Percentiles rank a stretch among this genome's conserved stretches.
Evolutionary conservation across 805 yeast genomes (phyloP).

Genomic region (Kazachstania kunashirensis): DNA sequence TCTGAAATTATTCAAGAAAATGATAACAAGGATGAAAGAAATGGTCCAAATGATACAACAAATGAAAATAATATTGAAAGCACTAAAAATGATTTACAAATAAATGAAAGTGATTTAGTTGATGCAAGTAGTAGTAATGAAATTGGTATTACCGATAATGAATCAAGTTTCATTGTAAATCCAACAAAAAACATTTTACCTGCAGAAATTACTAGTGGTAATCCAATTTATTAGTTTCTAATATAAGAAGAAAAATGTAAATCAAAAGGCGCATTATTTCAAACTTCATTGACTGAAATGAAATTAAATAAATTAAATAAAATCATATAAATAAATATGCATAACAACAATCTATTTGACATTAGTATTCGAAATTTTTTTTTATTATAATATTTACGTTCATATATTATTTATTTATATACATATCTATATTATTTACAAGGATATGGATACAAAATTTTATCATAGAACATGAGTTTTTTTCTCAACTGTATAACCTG

Average conservation of each 20-base stretch:
- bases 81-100: neutral
- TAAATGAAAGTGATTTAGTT: conserved; percentile 1
- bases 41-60: neutral
- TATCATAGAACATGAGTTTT: conserved; percentile 5
- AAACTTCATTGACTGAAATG: no score
- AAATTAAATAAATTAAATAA: no score
- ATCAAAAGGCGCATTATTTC: no score
- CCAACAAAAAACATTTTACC: conserved; percentile 11
- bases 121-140: neutral
- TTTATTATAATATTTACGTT: no score
- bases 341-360: no score
- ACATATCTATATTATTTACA: no score
- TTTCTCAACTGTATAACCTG: conserved; percentile 51
- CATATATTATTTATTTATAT: no score
- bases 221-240: neutral
- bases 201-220: conserved; percentile 10
- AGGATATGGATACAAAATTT: no score
- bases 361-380: no score
- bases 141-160: neutral
- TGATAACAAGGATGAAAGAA: neutral
- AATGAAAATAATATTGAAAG: neutral
- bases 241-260: no score
- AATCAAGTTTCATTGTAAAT: conserved; percentile 1
- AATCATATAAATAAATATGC: no score
- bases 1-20: neutral